These are phyloP conservation scores for Starmerella riodocensis DNA, from an alignment of 805 yeast species.

Conservation along the genomic window DNA sequence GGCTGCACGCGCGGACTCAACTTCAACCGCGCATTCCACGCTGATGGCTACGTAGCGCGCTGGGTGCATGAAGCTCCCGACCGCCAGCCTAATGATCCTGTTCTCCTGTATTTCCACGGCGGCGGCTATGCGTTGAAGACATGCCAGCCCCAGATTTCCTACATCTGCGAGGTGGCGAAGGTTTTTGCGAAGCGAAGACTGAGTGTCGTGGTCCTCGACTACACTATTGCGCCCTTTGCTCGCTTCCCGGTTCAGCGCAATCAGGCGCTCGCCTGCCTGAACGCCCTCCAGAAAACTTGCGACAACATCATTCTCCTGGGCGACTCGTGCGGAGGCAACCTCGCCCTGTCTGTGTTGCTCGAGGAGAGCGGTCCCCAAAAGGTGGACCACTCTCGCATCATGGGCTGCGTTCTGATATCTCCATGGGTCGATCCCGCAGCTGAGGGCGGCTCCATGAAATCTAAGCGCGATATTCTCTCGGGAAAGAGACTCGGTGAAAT, in stretches of 20 bases:
- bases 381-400: constrained; percentile 1
- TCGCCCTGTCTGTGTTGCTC: constrained; percentile 17
- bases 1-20: constrained; percentile 4
- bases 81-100: constrained; percentile 21
- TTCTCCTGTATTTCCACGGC: constrained; percentile 22
- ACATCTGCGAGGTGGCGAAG: constrained; percentile 12
- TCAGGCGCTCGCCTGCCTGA: constrained; percentile 20
- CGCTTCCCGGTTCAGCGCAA: constrained; percentile 23
- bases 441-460: constrained; percentile 12
- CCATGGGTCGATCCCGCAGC: constrained; percentile 19
- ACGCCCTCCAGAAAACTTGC: constrained; percentile 16
- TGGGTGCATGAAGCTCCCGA: constrained; percentile 21
- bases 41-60: constrained; percentile 15
- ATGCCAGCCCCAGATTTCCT: constrained; percentile 16
- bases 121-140: constrained; percentile 22
- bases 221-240: constrained; percentile 22
- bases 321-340: constrained; percentile 28
- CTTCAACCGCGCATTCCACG: constrained; percentile 13
- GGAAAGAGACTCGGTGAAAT: constrained; percentile 11
- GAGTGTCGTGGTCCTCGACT: constrained; percentile 23
- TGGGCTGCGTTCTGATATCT: constrained; percentile 17
- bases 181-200: constrained; percentile 6
- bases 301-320: constrained; percentile 23
- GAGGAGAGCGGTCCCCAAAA: constrained; percentile 6
- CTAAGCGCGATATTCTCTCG: constrained; percentile 12